Conservation (phyloP, 2,329 filamentous ascomycete genomes). For the Leptographium lundbergii region DNA sequence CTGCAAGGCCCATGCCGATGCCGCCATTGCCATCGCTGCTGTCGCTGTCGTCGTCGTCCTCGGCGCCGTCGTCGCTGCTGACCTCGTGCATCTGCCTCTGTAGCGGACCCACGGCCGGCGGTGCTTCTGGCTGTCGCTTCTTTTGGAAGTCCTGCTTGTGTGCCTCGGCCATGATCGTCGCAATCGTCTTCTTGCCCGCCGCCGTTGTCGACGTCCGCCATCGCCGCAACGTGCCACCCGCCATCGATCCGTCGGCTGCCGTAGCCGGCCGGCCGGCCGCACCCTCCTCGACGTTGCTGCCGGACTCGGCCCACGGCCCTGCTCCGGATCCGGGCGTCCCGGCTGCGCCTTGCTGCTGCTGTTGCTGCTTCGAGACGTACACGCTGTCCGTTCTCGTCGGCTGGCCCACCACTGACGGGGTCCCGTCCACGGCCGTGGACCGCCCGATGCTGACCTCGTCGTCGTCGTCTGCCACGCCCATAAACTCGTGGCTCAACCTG, state of each 20-base stretch:
- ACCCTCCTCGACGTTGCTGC: slow-evolving; percentile 4
- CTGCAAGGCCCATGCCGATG: slow-evolving; percentile 13
- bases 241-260: neutral
- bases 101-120: neutral
- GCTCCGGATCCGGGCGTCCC: neutral
- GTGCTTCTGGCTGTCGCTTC: slow-evolving; percentile 33
- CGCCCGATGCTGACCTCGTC: slow-evolving; percentile 8
- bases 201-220: slow-evolving; percentile 21
- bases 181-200: slow-evolving; percentile 26
- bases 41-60: slow-evolving; percentile 2
- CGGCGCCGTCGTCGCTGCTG: slow-evolving; percentile 10
- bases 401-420: neutral
- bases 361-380: neutral
- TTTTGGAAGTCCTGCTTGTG: slow-evolving; percentile 90
- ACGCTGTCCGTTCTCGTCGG: neutral
- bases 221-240: slow-evolving; percentile 14
- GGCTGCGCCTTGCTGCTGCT: neutral
- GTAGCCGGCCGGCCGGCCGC: slow-evolving; percentile 13
- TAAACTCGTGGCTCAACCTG: neutral
- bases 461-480: neutral
- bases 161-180: slow-evolving; percentile 61
- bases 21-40: slow-evolving; percentile 17
- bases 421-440: slow-evolving; percentile 12
- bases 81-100: slow-evolving; percentile 1
- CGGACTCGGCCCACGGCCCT: neutral